Evolutionary conservation across 495 filamentous ascomycete species (phyloP), one percentile per base, ranked within the genome.

Genomic region (Clavariopsis aquatica): DNA sequence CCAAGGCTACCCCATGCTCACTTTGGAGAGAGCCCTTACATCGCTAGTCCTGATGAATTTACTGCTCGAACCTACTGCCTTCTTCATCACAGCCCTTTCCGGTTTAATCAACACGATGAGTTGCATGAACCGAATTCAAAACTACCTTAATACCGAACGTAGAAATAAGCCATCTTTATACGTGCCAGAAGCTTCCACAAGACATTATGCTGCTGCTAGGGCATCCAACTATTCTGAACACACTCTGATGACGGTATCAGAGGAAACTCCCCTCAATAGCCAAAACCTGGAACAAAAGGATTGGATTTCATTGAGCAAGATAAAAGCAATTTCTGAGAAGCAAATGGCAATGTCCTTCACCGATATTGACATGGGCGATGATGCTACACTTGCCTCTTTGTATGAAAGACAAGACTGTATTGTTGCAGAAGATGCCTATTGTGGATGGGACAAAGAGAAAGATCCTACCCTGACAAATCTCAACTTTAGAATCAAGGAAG

Each of bases 1-100:
- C 26, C 49, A 62, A 55, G 60, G 51, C 20, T 62, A 55, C 19
- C 49, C 60, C 23, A 26, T 43, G 13, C 23, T 62, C 23, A 52
- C 31, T 8, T 34, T 52, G 19, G 49, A 53, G 13, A 27, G 60
- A 38, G 60, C 60, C 23, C 60, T 62, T 3, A 62, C 60, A 1
- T 62, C 60, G 20, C 22, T 62, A 34, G 60, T 62, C 7, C 26
- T 62, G 15, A 53, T 62, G 49, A 53, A 46, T 6, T 46, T 62
- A 17, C 60, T 62, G n/a, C 31, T 62, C 20, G 60, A 62, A 22
- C 60, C 60, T 0, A 49, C 53, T n/a, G 60, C 60, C 19, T 62
- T 62, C 49, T 62, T 62, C 51, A 62, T 62, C 36, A 62, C 60
- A 8, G 49, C 60, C 31, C 51, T 62, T 10, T 62, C 60, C 31